These are phyloP conservation scores for Trypanosoma lewisi DNA, from an alignment of 208 protist genomes.

Conservation along the genomic window DNA sequence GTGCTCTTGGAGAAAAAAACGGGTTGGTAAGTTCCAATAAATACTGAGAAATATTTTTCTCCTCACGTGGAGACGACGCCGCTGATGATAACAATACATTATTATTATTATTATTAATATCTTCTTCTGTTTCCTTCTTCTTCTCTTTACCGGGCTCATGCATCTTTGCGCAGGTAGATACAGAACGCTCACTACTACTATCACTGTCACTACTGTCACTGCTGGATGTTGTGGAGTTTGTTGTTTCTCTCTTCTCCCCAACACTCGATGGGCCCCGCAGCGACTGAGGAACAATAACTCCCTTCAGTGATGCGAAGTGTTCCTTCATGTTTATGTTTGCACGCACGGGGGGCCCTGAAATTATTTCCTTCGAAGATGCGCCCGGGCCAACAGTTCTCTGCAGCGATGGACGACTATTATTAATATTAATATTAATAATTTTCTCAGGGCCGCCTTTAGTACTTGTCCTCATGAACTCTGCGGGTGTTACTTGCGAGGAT, in stretches of 20 bases:
- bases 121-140: neutral
- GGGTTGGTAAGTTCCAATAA: constrained; percentile 1
- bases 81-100: too few species aligned
- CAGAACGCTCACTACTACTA: neutral
- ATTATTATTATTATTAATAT: too few species aligned
- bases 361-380: neutral
- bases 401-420: neutral
- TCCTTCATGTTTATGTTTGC: constrained; percentile 6
- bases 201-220: neutral
- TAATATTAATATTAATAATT: neutral
- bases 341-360: neutral
- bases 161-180: too few species aligned
- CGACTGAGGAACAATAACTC: neutral
- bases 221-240: neutral
- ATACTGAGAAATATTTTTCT: neutral
- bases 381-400: neutral
- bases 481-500: neutral
- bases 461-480: neutral
- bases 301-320: constrained; percentile 10
- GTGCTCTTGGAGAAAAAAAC: neutral
- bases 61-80: neutral
- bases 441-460: neutral
- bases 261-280: too few species aligned
- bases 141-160: neutral
- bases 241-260: neutral